These are phyloP conservation scores for Fusarium sarcochroum DNA, from an alignment of 2,329 filamentous ascomycete species.

Conservation along the genomic window DNA sequence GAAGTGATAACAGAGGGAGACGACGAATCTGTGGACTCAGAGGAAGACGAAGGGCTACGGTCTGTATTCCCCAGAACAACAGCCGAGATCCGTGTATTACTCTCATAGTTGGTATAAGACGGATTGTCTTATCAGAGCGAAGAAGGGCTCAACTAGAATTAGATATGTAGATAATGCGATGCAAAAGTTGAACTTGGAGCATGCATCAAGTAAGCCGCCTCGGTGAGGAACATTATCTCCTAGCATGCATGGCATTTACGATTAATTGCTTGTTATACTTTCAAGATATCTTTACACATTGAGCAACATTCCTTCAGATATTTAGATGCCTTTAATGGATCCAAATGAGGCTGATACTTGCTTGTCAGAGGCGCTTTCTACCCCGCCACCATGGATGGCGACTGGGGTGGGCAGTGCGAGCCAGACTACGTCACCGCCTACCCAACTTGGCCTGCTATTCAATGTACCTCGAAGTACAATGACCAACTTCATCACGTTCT, in stretches of 20 bases:
- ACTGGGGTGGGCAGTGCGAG: slow-evolving; percentile 41
- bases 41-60: slow-evolving; percentile 48
- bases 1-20: slow-evolving; percentile 62
- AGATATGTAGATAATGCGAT: neutral
- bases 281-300: neutral
- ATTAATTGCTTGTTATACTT: neutral
- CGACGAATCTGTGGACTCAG: slow-evolving; percentile 52
- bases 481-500: slow-evolving; percentile 40
- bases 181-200: neutral
- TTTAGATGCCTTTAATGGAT: neutral
- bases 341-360: slow-evolving; percentile 24
- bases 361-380: slow-evolving; percentile 8
- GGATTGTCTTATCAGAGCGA: neutral
- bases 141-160: neutral
- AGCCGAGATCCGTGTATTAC: slow-evolving; percentile 71
- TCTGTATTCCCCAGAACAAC: slow-evolving; percentile 70
- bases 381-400: slow-evolving; percentile 39
- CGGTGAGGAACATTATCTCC: neutral
- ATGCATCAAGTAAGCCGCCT: neutral
- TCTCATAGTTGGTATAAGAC: slow-evolving; percentile 58
- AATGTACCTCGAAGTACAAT: slow-evolving; percentile 28
- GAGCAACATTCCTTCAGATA: neutral
- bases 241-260: neutral
- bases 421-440: slow-evolving; percentile 48
- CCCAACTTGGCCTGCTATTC: slow-evolving; percentile 34